Evolutionary conservation across 2,329 filamentous ascomycete genomes (phyloP).

Genomic region (Fusarium sp.): DNA sequence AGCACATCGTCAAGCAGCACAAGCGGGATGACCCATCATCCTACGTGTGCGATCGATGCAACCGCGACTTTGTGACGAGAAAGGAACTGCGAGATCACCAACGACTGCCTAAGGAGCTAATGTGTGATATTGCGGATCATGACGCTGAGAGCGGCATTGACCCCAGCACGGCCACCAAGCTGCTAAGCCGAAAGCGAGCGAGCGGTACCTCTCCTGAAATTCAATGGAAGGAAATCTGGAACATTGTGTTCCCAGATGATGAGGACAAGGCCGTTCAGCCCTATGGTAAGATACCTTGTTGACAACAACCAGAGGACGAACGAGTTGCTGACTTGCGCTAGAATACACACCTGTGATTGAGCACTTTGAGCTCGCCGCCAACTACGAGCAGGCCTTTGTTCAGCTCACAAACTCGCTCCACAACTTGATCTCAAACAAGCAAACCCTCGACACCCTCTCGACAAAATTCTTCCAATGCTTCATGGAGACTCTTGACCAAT

Average conservation of each 20-base stretch:
- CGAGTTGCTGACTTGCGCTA: slow-evolving; percentile 28
- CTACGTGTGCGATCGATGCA: slow-evolving; percentile 56
- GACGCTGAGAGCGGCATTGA: slow-evolving; percentile 56
- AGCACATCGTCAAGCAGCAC: slow-evolving; percentile 58
- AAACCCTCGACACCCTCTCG: slow-evolving; percentile 52
- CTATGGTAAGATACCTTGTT: slow-evolving; percentile 41
- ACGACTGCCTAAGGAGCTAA: slow-evolving; percentile 53
- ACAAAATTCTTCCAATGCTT: slow-evolving; percentile 56
- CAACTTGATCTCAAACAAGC: slow-evolving; percentile 53
- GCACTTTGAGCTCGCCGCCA: slow-evolving; percentile 53
- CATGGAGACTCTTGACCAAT: slow-evolving; percentile 53
- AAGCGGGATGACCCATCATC: slow-evolving; percentile 55
- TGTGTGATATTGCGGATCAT: slow-evolving; percentile 56
- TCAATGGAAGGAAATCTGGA: slow-evolving; percentile 57
- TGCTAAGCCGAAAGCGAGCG: slow-evolving; percentile 54
- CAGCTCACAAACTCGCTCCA: slow-evolving; percentile 48
- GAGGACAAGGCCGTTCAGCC: slow-evolving; percentile 48
- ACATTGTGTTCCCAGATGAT: slow-evolving; percentile 56
- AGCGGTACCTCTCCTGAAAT: slow-evolving; percentile 53
- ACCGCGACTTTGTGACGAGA: slow-evolving; percentile 51
- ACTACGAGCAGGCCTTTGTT: slow-evolving; percentile 50
- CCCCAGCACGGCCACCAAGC: slow-evolving; percentile 53
- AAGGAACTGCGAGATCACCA: slow-evolving; percentile 56
- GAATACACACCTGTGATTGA: slow-evolving; percentile 56
- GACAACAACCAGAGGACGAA: too few relatives aligned